Conservation (phyloP, 2,329 filamentous ascomycete genomes). For the Fusarium nelsonii region DNA sequence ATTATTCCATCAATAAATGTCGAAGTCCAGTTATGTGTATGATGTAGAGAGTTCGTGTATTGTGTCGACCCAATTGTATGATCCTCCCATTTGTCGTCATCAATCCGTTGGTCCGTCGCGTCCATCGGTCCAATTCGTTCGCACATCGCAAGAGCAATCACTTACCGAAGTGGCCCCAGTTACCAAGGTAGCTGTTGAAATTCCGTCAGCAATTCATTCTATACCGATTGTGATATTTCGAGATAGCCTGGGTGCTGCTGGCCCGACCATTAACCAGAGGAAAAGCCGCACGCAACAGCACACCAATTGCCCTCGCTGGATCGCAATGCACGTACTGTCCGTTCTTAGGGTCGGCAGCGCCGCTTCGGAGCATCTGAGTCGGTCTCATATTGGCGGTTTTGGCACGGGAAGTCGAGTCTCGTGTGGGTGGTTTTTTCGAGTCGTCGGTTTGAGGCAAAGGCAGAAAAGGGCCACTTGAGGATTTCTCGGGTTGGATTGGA, state of each 20-base stretch:
- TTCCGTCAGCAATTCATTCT: constrained; percentile 43
- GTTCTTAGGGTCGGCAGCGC: constrained; percentile 52
- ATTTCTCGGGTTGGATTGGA: constrained; percentile 47
- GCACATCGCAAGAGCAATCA: constrained; percentile 47
- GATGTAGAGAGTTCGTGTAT: constrained; percentile 3
- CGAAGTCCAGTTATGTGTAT: background rate
- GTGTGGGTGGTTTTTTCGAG: constrained; percentile 36
- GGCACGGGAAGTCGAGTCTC: constrained; percentile 39
- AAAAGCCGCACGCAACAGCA: constrained; percentile 52
- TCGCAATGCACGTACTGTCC: constrained; percentile 53
- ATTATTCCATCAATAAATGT: constrained; percentile 1
- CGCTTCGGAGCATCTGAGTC: constrained; percentile 54
- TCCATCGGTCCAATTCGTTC: constrained; percentile 39
- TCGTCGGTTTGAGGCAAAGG: constrained; percentile 45
- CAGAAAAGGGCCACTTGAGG: constrained; percentile 47
- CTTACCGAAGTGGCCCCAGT: constrained; percentile 82
- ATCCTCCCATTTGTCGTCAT: constrained; percentile 23
- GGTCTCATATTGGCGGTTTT: constrained; percentile 56
- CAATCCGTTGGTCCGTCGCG: constrained; percentile 44
- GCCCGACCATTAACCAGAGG: constrained; percentile 28
- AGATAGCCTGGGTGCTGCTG: constrained; percentile 27
- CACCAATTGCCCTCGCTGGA: constrained; percentile 36
- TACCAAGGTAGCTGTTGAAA: constrained; percentile 73
- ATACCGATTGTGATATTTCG: constrained; percentile 19
- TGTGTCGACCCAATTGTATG: constrained; percentile 35